Base-by-base conservation (phyloP, 495 filamentous ascomycete genomes). In the Aspergillus baeticus region DNA sequence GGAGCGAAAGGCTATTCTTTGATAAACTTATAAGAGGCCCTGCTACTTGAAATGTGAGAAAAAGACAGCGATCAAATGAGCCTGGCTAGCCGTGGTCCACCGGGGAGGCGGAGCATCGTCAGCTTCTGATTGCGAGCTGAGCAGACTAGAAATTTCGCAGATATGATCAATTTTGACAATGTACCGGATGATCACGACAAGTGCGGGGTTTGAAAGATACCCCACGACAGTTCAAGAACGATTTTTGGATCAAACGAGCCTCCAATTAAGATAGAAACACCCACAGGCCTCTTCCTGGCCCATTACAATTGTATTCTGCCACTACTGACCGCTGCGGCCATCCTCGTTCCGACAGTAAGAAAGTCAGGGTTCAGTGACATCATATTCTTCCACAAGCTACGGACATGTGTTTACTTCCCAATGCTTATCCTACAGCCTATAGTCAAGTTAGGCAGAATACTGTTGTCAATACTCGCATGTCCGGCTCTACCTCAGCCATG, bases 31-130 rank as follows among this genome's bases (percentile, higher is more conserved):
- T 23, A 51, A 36, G 23, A 47, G n/a, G 34, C 31, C 36, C 23
- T 43, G 43, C 15, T n/a, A 43, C 39, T n/a, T 20, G 10, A 22
- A 47, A 37, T 18, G 21, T 10, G 18, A 37, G 47, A 21, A 38
- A 6, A 1, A 15, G 46, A 52, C n/a, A 34, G 29, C 15, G 39
- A 51, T 46, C 45, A 42, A 48, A 43, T 54, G 34, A 10, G 29
- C 38, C 17, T 37, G 29, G 13, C 15, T 43, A 43, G 33, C 47
- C 52, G 44, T 55, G 57, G 53, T 62, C 55, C 60, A 58, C 60
- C 52, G 43, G 49, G 23, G 50, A 57, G 58, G 58, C 58, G 58
- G 58, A 61, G 54, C 55, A 51, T 52, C 54, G 47, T 51, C 48
- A 52, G 49, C 36, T 50, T 50, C 34, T 50, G 21, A 50, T 50